phyloP scores from a whole-genome alignment of 345 rosid species.

The Dimocarpus longan region DNA sequence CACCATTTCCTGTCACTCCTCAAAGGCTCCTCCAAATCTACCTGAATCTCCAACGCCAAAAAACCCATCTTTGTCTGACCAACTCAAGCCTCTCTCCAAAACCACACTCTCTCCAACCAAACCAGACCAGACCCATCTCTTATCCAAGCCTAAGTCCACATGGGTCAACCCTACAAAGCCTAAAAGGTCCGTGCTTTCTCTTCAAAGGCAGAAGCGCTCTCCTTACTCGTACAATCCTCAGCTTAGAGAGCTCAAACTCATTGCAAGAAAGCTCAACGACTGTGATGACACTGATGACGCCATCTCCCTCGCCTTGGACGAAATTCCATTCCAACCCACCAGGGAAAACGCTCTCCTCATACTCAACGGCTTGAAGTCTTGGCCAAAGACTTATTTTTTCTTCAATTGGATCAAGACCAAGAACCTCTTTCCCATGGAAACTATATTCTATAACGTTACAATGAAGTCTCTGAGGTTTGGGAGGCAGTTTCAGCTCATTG shows the following conservation, averaged over 20 bases:
- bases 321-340: constrained; percentile 57
- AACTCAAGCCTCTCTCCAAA: constrained; percentile 74
- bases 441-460: constrained; percentile 73
- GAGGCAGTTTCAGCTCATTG: constrained; percentile 79
- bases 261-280: constrained; percentile 71
- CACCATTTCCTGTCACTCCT: constrained; percentile 44
- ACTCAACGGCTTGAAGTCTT: constrained; percentile 63
- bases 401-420: constrained; percentile 71
- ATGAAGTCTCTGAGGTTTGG: constrained; percentile 91
- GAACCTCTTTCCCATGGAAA: constrained; percentile 77
- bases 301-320: constrained; percentile 49
- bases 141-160: constrained; percentile 75
- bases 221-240: constrained; percentile 62
- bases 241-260: constrained; percentile 58
- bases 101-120: constrained; percentile 52
- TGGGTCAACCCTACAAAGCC: constrained; percentile 88
- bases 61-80: constrained; percentile 76
- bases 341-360: constrained; percentile 72
- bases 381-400: constrained; percentile 74
- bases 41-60: constrained; percentile 38
- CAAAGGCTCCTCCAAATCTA: constrained; percentile 34
- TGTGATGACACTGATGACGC: constrained; percentile 50
- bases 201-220: constrained; percentile 75
- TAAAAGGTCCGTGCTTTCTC: constrained; percentile 82
- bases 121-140: constrained; percentile 39